Evolutionary conservation across 345 rosid genomes (phyloP), one percentile per base, ranked within the genome.

Genomic region (Diplotaxis tenuifolia): DNA sequence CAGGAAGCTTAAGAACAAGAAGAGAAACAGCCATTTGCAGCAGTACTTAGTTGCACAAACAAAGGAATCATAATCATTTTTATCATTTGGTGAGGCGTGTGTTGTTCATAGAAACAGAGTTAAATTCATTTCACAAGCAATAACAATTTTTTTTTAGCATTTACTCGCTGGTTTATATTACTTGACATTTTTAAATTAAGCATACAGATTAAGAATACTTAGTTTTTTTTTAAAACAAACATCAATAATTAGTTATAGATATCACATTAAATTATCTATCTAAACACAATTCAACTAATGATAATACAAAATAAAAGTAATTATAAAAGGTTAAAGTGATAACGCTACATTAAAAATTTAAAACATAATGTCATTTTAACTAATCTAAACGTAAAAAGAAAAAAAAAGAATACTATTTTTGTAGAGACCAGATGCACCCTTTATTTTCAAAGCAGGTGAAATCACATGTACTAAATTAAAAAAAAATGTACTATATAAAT

Each of bases 1-100:
- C 63, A 84, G 91, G 52, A 95, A 90, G 83, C 86, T 95, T 32
- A 89, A 88, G 81, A 89, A 82, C 83, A 92, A 88, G 84, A 95
- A 79, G 69, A 87, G 95, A 82, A 85, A 81, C 38, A 83, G 74
- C 80, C 89, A 87, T 76, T 84, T 95, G 87, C 84, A 81, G 82
- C 96, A 88, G 63, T 93, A 89, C 78, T 68, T 82, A 73, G 58
- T 84, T 40, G 70, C 89, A 31, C 82, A 42, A 63, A 42, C 50
- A 42, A 42, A 42, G n/a, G 50, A 42, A n/a, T 42, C 50, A 42
- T 42, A 42, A 7, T 71, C 19, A 52, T 18, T 20, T 31, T 29
- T 21, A 67, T 34, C 49, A 27, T 62, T 54, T 68, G 4, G n/a
- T 22, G 12, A 61, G 34, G 69, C 29, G 68, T 68, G 79, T 68